Conservation (phyloP, 495 filamentous ascomycete species). For the Podospora bellae-mahoneyi region DNA sequence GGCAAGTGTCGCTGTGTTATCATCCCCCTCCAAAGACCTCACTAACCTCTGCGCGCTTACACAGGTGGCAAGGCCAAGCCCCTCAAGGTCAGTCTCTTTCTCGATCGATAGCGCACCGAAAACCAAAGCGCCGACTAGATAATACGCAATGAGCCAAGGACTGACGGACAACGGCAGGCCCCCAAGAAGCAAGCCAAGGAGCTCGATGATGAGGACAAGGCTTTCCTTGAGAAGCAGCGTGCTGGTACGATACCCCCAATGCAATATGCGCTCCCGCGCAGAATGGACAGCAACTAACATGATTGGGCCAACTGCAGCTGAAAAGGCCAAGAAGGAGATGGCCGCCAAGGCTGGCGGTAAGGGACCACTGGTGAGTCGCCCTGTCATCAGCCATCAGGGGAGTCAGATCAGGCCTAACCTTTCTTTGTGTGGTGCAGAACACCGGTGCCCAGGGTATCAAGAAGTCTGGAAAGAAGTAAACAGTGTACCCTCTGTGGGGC, state of each 20-base stretch:
- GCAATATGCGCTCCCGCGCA: background rate
- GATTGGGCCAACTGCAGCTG: slow-evolving; percentile 48
- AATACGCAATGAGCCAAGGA: background rate
- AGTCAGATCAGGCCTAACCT: slow-evolving; percentile 35
- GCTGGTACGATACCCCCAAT: slow-evolving; percentile 53
- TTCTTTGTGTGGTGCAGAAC: slow-evolving; percentile 41
- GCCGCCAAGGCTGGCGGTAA: slow-evolving; percentile 59
- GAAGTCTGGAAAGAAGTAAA: slow-evolving; percentile 86
- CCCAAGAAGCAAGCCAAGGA: slow-evolving; percentile 76
- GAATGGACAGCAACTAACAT: background rate
- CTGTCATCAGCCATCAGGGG: slow-evolving; percentile 11
- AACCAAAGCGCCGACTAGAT: background rate
- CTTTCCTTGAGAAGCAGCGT: slow-evolving; percentile 69
- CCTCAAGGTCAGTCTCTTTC: slow-evolving; percentile 52
- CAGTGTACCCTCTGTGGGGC: background rate
- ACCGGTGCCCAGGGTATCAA: slow-evolving; percentile 81
- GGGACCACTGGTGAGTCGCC: slow-evolving; percentile 43
- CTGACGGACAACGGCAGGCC: slow-evolving; percentile 28
- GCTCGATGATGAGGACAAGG: slow-evolving; percentile 71
- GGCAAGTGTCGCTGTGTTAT: slow-evolving; percentile 38
- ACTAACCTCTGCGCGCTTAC: slow-evolving; percentile 17
- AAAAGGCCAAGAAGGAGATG: slow-evolving; percentile 73
- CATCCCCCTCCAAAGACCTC: background rate
- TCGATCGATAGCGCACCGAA: background rate
- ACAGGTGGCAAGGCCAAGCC: slow-evolving; percentile 83